Conservation (phyloP, 1,284 basidiomycete genomes). For the Hypsizygus ulmarius region DNA sequence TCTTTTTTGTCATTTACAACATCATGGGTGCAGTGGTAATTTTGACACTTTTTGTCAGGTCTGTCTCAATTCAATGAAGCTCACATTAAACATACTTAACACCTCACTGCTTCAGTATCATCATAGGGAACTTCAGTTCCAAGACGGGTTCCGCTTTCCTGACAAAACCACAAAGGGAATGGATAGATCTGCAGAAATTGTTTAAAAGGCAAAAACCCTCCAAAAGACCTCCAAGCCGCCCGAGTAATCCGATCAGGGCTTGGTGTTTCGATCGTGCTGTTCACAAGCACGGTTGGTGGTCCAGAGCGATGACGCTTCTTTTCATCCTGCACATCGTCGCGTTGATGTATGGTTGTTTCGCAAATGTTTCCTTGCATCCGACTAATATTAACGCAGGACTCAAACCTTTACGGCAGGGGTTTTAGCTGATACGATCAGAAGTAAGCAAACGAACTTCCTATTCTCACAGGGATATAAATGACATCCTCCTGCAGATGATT, state of each 20-base stretch:
- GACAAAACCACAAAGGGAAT: conserved; percentile 90
- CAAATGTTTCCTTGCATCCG: neutral
- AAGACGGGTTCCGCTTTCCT: conserved; percentile 82
- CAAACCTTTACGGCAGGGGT: conserved; percentile 68
- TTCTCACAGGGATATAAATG: neutral
- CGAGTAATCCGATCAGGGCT: conserved; percentile 53
- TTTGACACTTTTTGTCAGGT: conserved; percentile 87
- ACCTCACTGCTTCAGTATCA: conserved; percentile 58
- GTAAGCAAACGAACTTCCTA: conserved; percentile 40
- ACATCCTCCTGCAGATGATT: conserved; percentile 51
- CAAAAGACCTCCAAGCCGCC: conserved; percentile 68
- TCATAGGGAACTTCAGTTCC: conserved; percentile 91
- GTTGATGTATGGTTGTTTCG: conserved; percentile 64
- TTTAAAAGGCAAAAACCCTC: conserved; percentile 88
- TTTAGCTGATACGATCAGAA: conserved; percentile 61
- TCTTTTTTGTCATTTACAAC: conserved; percentile 95
- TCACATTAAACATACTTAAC: conserved; percentile 15
- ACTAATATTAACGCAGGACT: conserved; percentile 53
- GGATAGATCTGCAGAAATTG: conserved; percentile 91
- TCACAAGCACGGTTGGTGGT: conserved; percentile 94
- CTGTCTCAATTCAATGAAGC: conserved; percentile 20
- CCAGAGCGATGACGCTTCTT: conserved; percentile 76
- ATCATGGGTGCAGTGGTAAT: conserved; percentile 91
- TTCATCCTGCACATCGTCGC: conserved; percentile 86
- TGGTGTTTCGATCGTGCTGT: conserved; percentile 96